phyloP scores from a whole-genome alignment of 352 stramenopile species.

The Hyaloperonospora brassicae region DNA sequence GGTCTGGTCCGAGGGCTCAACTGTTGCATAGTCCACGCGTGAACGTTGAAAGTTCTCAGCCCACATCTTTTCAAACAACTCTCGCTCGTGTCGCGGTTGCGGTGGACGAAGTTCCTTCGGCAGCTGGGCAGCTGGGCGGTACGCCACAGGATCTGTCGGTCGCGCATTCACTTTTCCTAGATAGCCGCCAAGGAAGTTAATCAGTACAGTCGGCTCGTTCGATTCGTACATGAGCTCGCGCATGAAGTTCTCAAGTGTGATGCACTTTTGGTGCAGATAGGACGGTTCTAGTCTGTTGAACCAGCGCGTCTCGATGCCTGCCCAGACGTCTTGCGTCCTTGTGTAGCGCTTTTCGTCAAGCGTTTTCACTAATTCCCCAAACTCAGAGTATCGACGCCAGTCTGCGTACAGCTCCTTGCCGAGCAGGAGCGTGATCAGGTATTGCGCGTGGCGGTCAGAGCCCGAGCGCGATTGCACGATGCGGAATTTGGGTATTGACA shows the following conservation, averaged over 20 bases:
- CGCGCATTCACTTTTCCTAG: constrained; percentile 72
- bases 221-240: constrained; percentile 87
- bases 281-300: constrained; percentile 83
- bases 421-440: constrained; percentile 83
- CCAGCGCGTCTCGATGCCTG: constrained; percentile 74
- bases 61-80: constrained; percentile 96
- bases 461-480: constrained; percentile 80
- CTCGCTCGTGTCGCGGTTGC: constrained; percentile 90
- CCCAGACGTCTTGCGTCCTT: constrained; percentile 63
- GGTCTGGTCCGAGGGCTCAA: constrained; percentile 8
- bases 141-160: constrained; percentile 50
- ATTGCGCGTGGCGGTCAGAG: constrained; percentile 77
- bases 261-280: constrained; percentile 84
- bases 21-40: constrained; percentile 56
- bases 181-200: constrained; percentile 78
- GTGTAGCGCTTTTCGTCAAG: constrained; percentile 49
- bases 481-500: constrained; percentile 84
- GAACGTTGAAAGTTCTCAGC: constrained; percentile 94
- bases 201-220: constrained; percentile 55
- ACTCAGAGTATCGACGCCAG: constrained; percentile 85
- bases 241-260: constrained; percentile 84
- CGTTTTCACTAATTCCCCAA: constrained; percentile 78
- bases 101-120: constrained; percentile 85
- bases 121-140: constrained; percentile 63
- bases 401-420: constrained; percentile 82